Evolutionary conservation across 495 filamentous ascomycete genomes (phyloP), one percentile per base, ranked within the genome.

Genomic region (Jackrogersella multiformis): DNA sequence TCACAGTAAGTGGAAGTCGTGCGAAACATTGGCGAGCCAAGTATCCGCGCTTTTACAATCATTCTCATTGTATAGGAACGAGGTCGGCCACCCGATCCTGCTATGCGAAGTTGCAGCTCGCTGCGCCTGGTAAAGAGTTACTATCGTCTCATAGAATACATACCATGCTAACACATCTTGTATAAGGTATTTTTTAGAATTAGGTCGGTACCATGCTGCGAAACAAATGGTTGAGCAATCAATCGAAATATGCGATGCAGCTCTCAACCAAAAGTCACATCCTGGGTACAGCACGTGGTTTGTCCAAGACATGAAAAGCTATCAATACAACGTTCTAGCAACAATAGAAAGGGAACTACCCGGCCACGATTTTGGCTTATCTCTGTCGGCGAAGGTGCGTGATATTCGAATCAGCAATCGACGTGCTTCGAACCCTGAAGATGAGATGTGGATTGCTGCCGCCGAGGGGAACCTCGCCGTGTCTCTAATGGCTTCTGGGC

Each of bases 321-420:
- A 48, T 28, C 44, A n/a, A n/a, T 48, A 28, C 44, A 48, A 48
- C 18, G 44, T 48, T 23, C 13, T 48, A 7, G 44, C 44, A 48
- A 48, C 44, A 0, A 28, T 28, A 48, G 44, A 48, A 26, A 48
- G 44, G 26, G 23, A 48, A 48, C 10, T 9, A 28, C 44, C 44
- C 3, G 44, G 44, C 0, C 44, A 7, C 13, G 44, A 48, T 12
- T 48, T 48, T 16, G 44, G 44, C 44, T 6, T 48, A 28, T 15
- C 23, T 5, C 10, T 48, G 15, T 48, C 44, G 4, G 23, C 26
- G 23, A 28, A 48, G 10, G 44, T 48, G 23, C 23, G 23, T 1
- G 23, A 48, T 15, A 48, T 48, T 23, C 12, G 44, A 28, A 13
- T 48, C 8, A 48, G 10, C 2, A 48, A 48, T 21, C 26, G 13